A percentile compares a stretch with the other conserved stretches of the same genome.
Evolutionary conservation across 345 rosid genomes (phyloP).

Genomic region (Lenwebbia sp.): DNA sequence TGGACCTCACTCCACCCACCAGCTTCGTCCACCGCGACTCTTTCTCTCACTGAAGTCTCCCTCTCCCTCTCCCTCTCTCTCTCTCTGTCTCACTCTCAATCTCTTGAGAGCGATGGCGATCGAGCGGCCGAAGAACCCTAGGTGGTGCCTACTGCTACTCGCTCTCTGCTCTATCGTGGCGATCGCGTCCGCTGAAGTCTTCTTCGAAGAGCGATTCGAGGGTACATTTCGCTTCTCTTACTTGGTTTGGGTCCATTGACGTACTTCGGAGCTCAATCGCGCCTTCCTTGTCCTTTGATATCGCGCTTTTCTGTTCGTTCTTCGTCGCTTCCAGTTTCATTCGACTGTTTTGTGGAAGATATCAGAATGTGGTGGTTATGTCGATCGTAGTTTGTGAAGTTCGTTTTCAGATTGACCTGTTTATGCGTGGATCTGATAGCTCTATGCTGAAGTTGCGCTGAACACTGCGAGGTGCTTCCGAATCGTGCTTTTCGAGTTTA

Average conservation of each 20-base stretch:
- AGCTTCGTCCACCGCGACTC: background rate
- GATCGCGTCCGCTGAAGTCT: constrained; percentile 50
- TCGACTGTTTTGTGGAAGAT: background rate
- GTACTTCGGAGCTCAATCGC: background rate
- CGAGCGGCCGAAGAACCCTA: constrained; percentile 16
- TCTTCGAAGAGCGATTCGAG: constrained; percentile 89
- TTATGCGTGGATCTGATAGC: background rate
- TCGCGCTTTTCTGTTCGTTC: background rate
- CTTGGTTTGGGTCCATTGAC: background rate
- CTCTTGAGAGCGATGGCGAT: constrained; percentile 26
- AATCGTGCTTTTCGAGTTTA: background rate
- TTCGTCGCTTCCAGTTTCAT: background rate
- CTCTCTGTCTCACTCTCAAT: background rate
- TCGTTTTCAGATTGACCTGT: background rate
- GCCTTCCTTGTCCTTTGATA: background rate
- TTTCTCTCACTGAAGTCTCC: background rate
- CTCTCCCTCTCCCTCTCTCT: background rate
- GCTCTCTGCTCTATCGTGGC: constrained; percentile 16
- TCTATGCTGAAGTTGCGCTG: background rate
- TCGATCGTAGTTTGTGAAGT: background rate
- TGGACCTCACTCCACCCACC: background rate
- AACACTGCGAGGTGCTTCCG: background rate
- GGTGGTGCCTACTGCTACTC: constrained; percentile 17
- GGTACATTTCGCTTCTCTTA: constrained; percentile 25
- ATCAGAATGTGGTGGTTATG: background rate